phyloP scores from a whole-genome alignment of 2,329 filamentous ascomycete species.

The Fusarium setosum region DNA sequence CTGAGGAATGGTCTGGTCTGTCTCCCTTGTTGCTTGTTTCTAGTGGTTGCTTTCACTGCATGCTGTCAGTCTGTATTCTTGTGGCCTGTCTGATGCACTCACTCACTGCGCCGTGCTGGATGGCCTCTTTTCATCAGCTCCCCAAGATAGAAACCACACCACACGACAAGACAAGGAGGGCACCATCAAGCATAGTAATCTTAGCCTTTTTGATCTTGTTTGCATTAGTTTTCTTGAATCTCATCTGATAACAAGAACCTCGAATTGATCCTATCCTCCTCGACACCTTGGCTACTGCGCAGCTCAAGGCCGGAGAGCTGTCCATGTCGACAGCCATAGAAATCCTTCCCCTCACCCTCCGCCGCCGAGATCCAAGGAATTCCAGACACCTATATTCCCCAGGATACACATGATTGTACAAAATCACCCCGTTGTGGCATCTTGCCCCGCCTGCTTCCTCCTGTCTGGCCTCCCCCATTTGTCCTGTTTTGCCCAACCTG shows the following conservation, averaged over 20 bases:
- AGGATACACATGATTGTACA: slow-evolving; percentile 39
- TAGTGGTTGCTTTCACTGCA: not conserved
- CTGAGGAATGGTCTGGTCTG: not conserved
- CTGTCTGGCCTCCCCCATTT: slow-evolving; percentile 2
- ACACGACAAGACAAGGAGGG: not conserved
- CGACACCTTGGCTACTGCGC: slow-evolving; percentile 20
- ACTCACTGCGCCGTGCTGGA: no score
- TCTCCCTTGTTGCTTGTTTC: not conserved
- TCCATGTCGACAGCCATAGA: slow-evolving; percentile 33
- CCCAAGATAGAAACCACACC: not conserved
- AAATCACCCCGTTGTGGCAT: slow-evolving; percentile 27
- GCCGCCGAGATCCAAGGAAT: slow-evolving; percentile 15
- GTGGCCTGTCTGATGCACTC: no score
- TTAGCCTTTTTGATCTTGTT: slow-evolving; percentile 25
- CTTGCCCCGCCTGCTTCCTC: slow-evolving; percentile 17
- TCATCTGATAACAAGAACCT: not conserved
- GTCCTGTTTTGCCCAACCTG: slow-evolving; percentile 33
- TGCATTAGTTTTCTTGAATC: not conserved
- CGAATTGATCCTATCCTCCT: slow-evolving; percentile 23
- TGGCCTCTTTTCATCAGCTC: slow-evolving; percentile 16
- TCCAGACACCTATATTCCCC: slow-evolving; percentile 1
- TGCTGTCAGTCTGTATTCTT: slow-evolving; percentile 3
- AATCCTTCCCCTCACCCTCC: slow-evolving; percentile 31
- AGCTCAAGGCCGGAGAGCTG: slow-evolving; percentile 38
- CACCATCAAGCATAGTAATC: not conserved